Evolutionary conservation across 192 early-diverging fungal species (phyloP), one percentile per base, ranked within the genome.

Genomic region (Piromyces finnis): DNA sequence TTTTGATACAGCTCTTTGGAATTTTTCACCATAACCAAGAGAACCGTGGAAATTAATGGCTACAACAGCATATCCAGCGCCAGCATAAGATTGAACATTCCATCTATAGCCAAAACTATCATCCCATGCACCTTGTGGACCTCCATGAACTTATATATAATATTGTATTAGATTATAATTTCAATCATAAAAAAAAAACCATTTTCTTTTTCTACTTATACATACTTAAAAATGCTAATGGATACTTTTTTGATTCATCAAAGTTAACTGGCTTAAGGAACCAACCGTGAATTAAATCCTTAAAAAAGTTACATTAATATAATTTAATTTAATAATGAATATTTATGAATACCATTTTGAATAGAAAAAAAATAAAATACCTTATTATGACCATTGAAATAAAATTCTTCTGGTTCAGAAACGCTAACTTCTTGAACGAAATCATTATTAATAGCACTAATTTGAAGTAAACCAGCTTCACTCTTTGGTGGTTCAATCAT

Each of bases 21-120:
- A 92, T n/a, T 87, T 85, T 80, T 91, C 89, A 9, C 94, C 94
- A 81, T 94, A 95, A 32, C 92, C 91, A 4, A 92, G 90, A 0
- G 94, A 95, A 30, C 94, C 94, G 78, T 91, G 90, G 83, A 91
- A 90, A 84, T 95, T 95, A 81, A 94, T 86, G 77, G 89, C 86
- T 36, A 92, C 90, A 11, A 88, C 86, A 16, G 89, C 86, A 84
- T 87, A 93, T n/a, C 94, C 94, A 14, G 91, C 90, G 37, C 87
- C 89, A 29, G 94, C 87, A 82, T 90, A 95, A 51, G 92, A 81
- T 83, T 92, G 90, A 12, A 90, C 90, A 79, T 95, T 94, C 92
- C 93, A 94, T 30, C 91, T 86, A 87, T 89, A 83, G 82, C 85
- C 77, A 88, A 89, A 92, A 37, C 86, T 85, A 30, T 94, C 91